Percentiles rank a stretch among this genome's conserved stretches.
Evolutionary conservation across 2,329 filamentous ascomycete genomes (phyloP).

Genomic region (Sclerotiophoma versabilis): DNA sequence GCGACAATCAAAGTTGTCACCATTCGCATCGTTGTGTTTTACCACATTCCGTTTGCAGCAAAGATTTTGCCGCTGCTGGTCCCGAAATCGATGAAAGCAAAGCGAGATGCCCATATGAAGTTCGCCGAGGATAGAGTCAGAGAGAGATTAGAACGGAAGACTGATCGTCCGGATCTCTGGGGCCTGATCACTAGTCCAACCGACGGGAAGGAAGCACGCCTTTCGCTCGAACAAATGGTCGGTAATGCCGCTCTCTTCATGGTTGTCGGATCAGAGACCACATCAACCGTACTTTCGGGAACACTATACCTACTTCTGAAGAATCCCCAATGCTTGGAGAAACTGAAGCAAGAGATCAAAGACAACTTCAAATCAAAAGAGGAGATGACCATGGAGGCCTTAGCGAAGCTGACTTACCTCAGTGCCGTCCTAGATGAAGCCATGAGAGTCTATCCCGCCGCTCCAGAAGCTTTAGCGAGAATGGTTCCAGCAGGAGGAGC

Average conservation of each 20-base stretch:
- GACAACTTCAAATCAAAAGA: neutral
- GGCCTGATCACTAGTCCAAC: too few species aligned
- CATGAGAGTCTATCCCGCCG: neutral
- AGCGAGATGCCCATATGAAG: neutral
- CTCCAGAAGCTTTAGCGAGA: neutral
- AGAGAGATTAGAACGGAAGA: neutral
- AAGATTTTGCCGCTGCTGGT: neutral
- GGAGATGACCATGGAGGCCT: neutral
- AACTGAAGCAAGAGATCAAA: neutral
- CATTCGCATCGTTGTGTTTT: neutral
- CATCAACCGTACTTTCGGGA: conserved; percentile 52
- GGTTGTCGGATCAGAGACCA: conserved; percentile 56
- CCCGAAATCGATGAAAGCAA: neutral
- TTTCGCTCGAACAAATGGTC: conserved; percentile 47
- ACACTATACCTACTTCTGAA: conserved; percentile 46
- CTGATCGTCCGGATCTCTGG: neutral
- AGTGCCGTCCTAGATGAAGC: neutral
- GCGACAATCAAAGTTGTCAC: neutral
- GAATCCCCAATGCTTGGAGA: conserved; percentile 35
- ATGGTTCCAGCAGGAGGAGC: neutral
- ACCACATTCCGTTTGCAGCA: neutral
- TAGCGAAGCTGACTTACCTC: neutral
- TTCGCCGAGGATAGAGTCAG: neutral
- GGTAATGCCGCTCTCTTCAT: conserved; percentile 49
- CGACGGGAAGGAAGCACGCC: too few species aligned